These are phyloP conservation scores for Pythium myriotylum DNA, from an alignment of 352 stramenopile genomes.

Conservation along the genomic window DNA sequence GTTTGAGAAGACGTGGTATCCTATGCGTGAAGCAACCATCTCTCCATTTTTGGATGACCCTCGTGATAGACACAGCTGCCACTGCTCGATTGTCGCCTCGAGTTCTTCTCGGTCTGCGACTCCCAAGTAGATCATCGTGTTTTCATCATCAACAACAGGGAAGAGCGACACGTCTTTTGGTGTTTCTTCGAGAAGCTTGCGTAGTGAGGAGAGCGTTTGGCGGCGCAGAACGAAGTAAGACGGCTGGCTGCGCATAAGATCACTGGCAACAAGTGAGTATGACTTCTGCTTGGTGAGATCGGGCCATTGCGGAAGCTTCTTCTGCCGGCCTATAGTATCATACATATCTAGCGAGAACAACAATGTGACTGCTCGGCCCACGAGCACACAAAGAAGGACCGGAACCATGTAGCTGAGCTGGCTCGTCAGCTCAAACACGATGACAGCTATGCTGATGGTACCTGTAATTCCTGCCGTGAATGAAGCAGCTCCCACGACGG, in stretches of 20 bases:
- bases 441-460: conserved; percentile 80
- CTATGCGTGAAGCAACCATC: background rate
- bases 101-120: conserved; percentile 64
- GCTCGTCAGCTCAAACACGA: conserved; percentile 88
- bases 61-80: conserved; percentile 45
- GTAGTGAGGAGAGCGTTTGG: conserved; percentile 58
- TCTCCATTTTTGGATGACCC: background rate
- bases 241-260: conserved; percentile 67
- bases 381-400: conserved; percentile 78
- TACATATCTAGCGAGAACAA: conserved; percentile 85
- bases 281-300: conserved; percentile 78
- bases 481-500: conserved; percentile 77
- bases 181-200: conserved; percentile 41
- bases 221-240: conserved; percentile 48
- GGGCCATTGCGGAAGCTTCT: conserved; percentile 81
- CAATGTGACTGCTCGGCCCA: conserved; percentile 64
- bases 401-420: conserved; percentile 91
- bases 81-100: conserved; percentile 58
- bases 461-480: conserved; percentile 82
- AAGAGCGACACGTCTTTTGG: conserved; percentile 51
- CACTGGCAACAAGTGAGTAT: conserved; percentile 67
- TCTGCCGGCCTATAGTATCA: conserved; percentile 80
- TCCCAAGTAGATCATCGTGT: conserved; percentile 66
- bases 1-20: conserved; percentile 1
- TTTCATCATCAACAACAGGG: conserved; percentile 66